Evolutionary conservation across 2,329 filamentous ascomycete species (phyloP).

Genomic region (Colletotrichum aenigma): DNA sequence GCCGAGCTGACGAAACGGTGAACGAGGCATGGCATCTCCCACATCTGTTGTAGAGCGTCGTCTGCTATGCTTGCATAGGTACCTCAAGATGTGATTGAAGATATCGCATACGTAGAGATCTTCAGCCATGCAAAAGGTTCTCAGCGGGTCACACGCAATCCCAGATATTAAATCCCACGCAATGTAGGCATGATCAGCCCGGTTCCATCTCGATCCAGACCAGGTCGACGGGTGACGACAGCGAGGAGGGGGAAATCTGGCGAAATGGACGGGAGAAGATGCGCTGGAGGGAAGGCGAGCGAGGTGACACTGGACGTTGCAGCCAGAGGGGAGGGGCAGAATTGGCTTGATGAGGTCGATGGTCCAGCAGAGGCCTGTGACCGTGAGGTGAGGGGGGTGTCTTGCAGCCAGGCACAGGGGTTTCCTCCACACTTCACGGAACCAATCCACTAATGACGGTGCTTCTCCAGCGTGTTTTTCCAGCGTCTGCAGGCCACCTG

Average conservation of each 20-base stretch:
- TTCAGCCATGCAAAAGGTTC: neutral
- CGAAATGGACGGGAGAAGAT: neutral
- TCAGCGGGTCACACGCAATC: neutral
- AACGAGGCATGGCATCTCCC: neutral
- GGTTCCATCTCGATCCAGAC: neutral
- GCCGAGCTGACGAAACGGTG: neutral
- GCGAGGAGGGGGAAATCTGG: neutral
- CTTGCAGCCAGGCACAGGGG: conserved; percentile 9
- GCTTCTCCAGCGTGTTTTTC: conserved; percentile 9
- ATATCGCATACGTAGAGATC: neutral
- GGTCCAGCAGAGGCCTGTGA: neutral
- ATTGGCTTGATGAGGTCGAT: conserved; percentile 2
- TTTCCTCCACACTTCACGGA: neutral
- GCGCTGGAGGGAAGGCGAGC: neutral
- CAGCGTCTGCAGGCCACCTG: conserved; percentile 3
- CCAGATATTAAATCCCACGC: neutral
- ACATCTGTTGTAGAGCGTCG: neutral
- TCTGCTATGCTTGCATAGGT: neutral
- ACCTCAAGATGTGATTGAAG: neutral
- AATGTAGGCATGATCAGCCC: conserved; percentile 3
- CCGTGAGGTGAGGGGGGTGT: neutral
- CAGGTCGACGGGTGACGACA: conserved; percentile 3
- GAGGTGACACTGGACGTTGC: neutral
- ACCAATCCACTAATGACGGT: conserved; percentile 2
- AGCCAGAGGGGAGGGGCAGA: conserved; percentile 2